Evolutionary conservation across 108 stramenopile species (phyloP).

Genomic region (Cyclotella sp.): DNA sequence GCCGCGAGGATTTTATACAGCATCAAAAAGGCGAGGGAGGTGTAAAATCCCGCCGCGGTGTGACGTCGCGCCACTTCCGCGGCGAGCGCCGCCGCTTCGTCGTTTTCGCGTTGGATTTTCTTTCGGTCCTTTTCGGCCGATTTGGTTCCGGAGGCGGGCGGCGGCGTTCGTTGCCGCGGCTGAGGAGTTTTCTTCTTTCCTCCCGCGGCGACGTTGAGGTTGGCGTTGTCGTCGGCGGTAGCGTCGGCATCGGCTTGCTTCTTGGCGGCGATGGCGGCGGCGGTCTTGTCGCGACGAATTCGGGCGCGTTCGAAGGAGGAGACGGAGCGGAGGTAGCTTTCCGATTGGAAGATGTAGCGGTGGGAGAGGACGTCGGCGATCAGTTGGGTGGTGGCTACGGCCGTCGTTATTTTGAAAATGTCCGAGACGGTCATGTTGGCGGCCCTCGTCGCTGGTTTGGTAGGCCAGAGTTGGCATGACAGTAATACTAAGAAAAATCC

Average conservation of each 20-base stretch:
- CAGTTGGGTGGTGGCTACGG: slow-evolving; percentile 66
- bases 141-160: slow-evolving; percentile 20
- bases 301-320: slow-evolving; percentile 63
- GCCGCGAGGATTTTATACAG: slow-evolving; percentile 73
- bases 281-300: slow-evolving; percentile 53
- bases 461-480: too few relatives aligned
- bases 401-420: slow-evolving; percentile 64
- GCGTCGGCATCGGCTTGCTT: background rate
- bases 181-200: too few relatives aligned
- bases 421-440: slow-evolving; percentile 72
- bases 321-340: slow-evolving; percentile 61
- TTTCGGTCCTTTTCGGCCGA: slow-evolving; percentile 49
- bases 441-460: too few relatives aligned
- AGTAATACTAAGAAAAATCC: too few relatives aligned
- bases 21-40: slow-evolving; percentile 72
- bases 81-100: slow-evolving; percentile 55
- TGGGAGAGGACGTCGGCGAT: slow-evolving; percentile 62
- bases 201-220: background rate
- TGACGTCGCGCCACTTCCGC: slow-evolving; percentile 66
- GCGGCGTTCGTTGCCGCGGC: too few relatives aligned
- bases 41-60: slow-evolving; percentile 52
- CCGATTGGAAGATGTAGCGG: slow-evolving; percentile 60
- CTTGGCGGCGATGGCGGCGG: slow-evolving; percentile 42
- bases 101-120: slow-evolving; percentile 60
- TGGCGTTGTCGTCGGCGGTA: background rate